A percentile compares a stretch with the other conserved stretches of the same genome.
phyloP scores from a whole-genome alignment of 2,329 filamentous ascomycete genomes.

The Cryoendolithus antarcticus region DNA sequence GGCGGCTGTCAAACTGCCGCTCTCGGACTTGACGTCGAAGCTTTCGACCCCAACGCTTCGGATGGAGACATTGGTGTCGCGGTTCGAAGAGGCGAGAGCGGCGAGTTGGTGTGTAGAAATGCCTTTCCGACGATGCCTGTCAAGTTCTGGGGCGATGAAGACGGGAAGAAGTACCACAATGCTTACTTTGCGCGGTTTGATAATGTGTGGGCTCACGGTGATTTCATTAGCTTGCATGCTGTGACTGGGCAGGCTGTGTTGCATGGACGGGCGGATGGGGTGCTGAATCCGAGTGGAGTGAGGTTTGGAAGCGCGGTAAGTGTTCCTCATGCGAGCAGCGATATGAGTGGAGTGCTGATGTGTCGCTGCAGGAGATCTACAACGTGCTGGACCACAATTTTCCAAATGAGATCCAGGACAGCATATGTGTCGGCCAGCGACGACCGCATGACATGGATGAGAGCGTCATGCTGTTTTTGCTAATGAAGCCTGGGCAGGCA shows the following conservation, averaged over 20 bases:
- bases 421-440: slow-evolving; percentile 69
- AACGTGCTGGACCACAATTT: slow-evolving; percentile 58
- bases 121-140: slow-evolving; percentile 66
- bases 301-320: slow-evolving; percentile 56
- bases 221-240: slow-evolving; percentile 63
- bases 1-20: slow-evolving; percentile 44
- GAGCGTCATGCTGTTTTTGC: slow-evolving; percentile 46
- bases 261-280: slow-evolving; percentile 61
- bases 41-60: slow-evolving; percentile 46
- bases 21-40: slow-evolving; percentile 42
- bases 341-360: too few relatives aligned
- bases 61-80: slow-evolving; percentile 35
- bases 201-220: slow-evolving; percentile 69
- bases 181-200: slow-evolving; percentile 37
- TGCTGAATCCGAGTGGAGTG: slow-evolving; percentile 67
- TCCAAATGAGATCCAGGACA: slow-evolving; percentile 50
- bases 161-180: slow-evolving; percentile 31
- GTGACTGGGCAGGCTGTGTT: slow-evolving; percentile 52
- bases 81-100: slow-evolving; percentile 52
- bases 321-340: too few relatives aligned
- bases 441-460: slow-evolving; percentile 48
- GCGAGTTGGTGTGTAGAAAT: slow-evolving; percentile 57
- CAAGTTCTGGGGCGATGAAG: slow-evolving; percentile 33
- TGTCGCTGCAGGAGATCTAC: slow-evolving; percentile 50
- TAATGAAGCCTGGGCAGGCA: slow-evolving; percentile 45